These are phyloP conservation scores for Pseudophaeomoniella oleicola DNA, from an alignment of 2,329 filamentous ascomycete genomes.

Conservation along the genomic window DNA sequence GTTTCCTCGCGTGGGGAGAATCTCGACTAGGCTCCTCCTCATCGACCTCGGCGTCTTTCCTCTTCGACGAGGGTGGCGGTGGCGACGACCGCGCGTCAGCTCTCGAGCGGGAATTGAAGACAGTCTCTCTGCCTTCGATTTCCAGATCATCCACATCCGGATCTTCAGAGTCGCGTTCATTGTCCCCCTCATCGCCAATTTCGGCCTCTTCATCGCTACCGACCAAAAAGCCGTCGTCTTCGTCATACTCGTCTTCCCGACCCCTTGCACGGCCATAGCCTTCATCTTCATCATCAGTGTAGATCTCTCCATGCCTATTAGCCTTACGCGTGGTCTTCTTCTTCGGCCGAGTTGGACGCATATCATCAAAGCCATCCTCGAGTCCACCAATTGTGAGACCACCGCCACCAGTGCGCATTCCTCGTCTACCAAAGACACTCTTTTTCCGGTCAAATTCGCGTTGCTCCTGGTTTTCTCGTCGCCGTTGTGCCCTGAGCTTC, in stretches of 20 bases:
- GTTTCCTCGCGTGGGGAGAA: slow-evolving; percentile 26
- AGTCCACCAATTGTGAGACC: slow-evolving; percentile 42
- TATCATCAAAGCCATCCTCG: slow-evolving; percentile 38
- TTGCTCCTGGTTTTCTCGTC: slow-evolving; percentile 39
- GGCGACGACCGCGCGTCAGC: slow-evolving; percentile 2
- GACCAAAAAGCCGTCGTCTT: slow-evolving; percentile 63
- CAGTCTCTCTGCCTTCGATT: slow-evolving; percentile 15
- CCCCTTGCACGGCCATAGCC: slow-evolving; percentile 27
- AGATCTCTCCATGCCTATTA: slow-evolving; percentile 32
- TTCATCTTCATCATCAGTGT: slow-evolving; percentile 34
- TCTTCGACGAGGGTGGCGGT: slow-evolving; percentile 6
- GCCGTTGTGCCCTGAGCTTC: slow-evolving; percentile 37
- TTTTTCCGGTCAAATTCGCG: slow-evolving; percentile 38
- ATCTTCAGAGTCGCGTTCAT: slow-evolving; percentile 26
- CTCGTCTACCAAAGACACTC: slow-evolving; percentile 30
- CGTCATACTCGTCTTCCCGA: slow-evolving; percentile 71
- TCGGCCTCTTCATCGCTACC: slow-evolving; percentile 34
- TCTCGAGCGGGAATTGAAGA: slow-evolving; percentile 8
- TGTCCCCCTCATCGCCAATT: slow-evolving; percentile 22
- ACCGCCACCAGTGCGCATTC: slow-evolving; percentile 27
- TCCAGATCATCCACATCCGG: slow-evolving; percentile 27
- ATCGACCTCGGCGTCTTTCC: slow-evolving; percentile 7
- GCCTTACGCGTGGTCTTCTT: slow-evolving; percentile 20
- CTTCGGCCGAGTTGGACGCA: slow-evolving; percentile 24
- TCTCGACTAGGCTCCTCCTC: slow-evolving; percentile 9